These are phyloP conservation scores for Claviceps digitariae DNA, from an alignment of 2,329 filamentous ascomycete species.

Conservation along the genomic window DNA sequence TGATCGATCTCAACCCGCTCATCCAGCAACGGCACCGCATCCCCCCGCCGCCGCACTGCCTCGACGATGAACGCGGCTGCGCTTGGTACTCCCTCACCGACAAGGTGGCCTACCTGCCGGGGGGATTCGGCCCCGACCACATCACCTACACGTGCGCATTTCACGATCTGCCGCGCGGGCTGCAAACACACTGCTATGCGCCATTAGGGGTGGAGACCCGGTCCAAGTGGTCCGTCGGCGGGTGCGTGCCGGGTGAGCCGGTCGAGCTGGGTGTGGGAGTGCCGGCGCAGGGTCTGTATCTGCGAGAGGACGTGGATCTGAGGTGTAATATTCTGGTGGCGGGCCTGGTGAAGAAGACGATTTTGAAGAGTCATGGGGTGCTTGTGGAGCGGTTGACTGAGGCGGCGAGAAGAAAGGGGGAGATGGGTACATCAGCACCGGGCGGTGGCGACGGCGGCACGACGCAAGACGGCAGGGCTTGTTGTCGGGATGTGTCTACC, in stretches of 20 bases:
- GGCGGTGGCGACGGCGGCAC: not conserved
- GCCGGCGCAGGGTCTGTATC: slow-evolving; percentile 57
- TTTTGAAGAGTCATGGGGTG: slow-evolving; percentile 59
- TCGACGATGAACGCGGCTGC: slow-evolving; percentile 56
- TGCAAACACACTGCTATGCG: slow-evolving; percentile 31
- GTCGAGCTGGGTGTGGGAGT: slow-evolving; percentile 53
- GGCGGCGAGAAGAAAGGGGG: not conserved
- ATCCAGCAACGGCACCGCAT: slow-evolving; percentile 60
- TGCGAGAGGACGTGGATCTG: slow-evolving; percentile 75
- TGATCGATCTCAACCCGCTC: slow-evolving; percentile 81
- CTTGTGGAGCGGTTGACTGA: slow-evolving; percentile 50
- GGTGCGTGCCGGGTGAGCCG: slow-evolving; percentile 57
- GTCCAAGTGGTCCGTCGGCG: slow-evolving; percentile 64
- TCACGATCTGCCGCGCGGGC: slow-evolving; percentile 55
- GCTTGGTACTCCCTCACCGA: slow-evolving; percentile 73
- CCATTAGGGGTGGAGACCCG: slow-evolving; percentile 41
- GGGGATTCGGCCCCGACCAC: slow-evolving; percentile 48
- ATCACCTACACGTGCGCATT: slow-evolving; percentile 73
- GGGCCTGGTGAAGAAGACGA: slow-evolving; percentile 66
- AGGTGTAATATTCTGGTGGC: slow-evolving; percentile 66
- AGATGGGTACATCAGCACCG: no score
- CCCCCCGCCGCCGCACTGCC: slow-evolving; percentile 50
- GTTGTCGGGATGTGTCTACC: no score
- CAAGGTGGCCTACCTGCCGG: slow-evolving; percentile 61
- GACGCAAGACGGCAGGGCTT: not conserved